Percentiles rank a stretch among this genome's conserved stretches.
Evolutionary conservation across 176 grass and related monocot species (phyloP).

Genomic region (Avena insularis): DNA sequence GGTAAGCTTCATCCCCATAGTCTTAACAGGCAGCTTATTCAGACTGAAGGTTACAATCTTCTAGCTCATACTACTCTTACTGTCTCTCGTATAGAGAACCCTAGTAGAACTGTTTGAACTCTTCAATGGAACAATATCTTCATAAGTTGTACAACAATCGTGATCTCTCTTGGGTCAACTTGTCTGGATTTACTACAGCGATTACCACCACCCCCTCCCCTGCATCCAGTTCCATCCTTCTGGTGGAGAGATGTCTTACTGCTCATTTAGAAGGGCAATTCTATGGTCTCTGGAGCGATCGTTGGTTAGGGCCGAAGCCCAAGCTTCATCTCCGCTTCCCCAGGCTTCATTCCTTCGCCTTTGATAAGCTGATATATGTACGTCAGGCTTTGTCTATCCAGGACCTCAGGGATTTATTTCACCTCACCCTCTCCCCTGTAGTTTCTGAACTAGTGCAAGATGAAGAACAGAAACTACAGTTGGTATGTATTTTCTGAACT

Average conservation of each 20-base stretch:
- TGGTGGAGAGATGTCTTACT: neutral
- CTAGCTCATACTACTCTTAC: neutral
- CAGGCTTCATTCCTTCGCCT: neutral
- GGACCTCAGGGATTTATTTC: neutral
- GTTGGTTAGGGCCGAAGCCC: neutral
- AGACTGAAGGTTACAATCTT: conserved; percentile 35
- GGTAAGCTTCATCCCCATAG: conserved; percentile 54
- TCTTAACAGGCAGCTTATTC: conserved; percentile 23
- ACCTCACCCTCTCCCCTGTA: neutral
- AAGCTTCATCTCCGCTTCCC: neutral
- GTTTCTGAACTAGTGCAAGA: too few species aligned
- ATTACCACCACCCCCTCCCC: neutral
- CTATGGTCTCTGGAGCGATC: neutral
- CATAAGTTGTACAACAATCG: neutral
- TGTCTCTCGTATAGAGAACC: neutral
- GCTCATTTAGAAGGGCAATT: neutral
- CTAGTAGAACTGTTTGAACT: conserved; percentile 5
- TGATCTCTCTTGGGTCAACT: neutral
- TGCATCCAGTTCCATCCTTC: neutral
- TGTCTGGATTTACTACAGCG: neutral
- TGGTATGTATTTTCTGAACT: too few species aligned
- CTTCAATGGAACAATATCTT: neutral
- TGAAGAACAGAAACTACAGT: too few species aligned
- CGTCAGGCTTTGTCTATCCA: neutral
- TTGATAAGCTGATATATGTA: neutral